Evolutionary conservation across 306 rosid genomes (phyloP).

Genomic region (Vachellia collinsii): DNA sequence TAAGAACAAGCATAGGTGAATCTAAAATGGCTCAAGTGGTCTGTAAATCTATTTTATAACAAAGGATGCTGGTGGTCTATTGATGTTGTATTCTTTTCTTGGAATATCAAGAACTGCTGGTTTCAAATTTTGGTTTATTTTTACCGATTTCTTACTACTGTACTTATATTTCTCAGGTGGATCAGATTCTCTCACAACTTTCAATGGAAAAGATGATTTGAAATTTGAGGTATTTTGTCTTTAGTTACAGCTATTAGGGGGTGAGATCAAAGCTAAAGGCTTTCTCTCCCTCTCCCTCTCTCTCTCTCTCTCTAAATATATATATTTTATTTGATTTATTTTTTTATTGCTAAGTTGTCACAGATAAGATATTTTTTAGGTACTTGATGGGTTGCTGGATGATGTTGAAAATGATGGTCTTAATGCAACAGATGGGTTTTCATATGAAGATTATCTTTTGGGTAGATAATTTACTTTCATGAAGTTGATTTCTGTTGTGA

Average conservation of each 20-base stretch:
- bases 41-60: constrained; percentile 14
- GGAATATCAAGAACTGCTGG: constrained; percentile 16
- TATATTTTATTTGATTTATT: background rate
- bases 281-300: constrained; percentile 8
- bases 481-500: constrained; percentile 23
- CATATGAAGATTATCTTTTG: constrained; percentile 76
- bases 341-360: background rate
- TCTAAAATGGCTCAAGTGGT: constrained; percentile 17
- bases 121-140: constrained; percentile 19
- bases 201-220: constrained; percentile 62
- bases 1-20: constrained; percentile 51
- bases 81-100: constrained; percentile 20
- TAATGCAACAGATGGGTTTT: constrained; percentile 64
- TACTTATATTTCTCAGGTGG: constrained; percentile 58
- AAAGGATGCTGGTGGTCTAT: constrained; percentile 15
- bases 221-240: constrained; percentile 73
- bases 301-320: background rate
- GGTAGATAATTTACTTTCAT: constrained; percentile 47
- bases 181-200: constrained; percentile 59
- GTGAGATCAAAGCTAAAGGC: constrained; percentile 31
- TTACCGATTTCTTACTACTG: constrained; percentile 28
- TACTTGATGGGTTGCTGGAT: constrained; percentile 84
- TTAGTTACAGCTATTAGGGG: constrained; percentile 33
- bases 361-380: constrained; percentile 55
- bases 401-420: constrained; percentile 75